These are phyloP conservation scores for Sugiyamaella pinicola DNA, from an alignment of 1,139 yeast genomes.

Conservation along the genomic window DNA sequence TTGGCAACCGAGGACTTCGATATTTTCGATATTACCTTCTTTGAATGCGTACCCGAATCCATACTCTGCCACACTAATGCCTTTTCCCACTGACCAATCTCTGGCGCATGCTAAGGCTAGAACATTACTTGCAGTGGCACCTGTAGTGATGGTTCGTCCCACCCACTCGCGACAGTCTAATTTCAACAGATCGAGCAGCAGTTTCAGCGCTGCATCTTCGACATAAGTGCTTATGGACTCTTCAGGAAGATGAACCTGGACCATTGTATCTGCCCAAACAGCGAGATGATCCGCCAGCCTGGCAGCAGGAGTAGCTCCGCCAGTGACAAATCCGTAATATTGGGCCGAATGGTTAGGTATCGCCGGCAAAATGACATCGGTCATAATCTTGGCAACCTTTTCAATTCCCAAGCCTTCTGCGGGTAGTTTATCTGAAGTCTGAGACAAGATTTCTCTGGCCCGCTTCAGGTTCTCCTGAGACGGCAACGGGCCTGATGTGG, in stretches of 20 bases:
- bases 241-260: constrained; percentile 28
- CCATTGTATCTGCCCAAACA: constrained; percentile 33
- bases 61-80: constrained; percentile 21
- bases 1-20: constrained; percentile 32
- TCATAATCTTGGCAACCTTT: constrained; percentile 23
- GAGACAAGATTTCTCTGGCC: constrained; percentile 17
- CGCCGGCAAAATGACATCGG: constrained; percentile 29
- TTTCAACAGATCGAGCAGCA: constrained; percentile 31
- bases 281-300: constrained; percentile 34
- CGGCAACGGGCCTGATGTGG: constrained; percentile 20
- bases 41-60: constrained; percentile 28
- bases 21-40: constrained; percentile 26
- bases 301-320: constrained; percentile 39
- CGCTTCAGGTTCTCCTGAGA: not conserved
- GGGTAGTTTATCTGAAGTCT: constrained; percentile 16
- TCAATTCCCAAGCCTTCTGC: constrained; percentile 29
- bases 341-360: constrained; percentile 32
- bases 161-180: constrained; percentile 27
- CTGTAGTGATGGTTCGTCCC: constrained; percentile 35
- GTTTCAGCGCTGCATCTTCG: constrained; percentile 31
- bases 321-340: constrained; percentile 38
- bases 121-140: constrained; percentile 38
- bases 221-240: constrained; percentile 33
- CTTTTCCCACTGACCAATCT: constrained; percentile 27
- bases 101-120: constrained; percentile 34